Conservation (phyloP, 768 basidiomycete species). For the Russula sp. region DNA sequence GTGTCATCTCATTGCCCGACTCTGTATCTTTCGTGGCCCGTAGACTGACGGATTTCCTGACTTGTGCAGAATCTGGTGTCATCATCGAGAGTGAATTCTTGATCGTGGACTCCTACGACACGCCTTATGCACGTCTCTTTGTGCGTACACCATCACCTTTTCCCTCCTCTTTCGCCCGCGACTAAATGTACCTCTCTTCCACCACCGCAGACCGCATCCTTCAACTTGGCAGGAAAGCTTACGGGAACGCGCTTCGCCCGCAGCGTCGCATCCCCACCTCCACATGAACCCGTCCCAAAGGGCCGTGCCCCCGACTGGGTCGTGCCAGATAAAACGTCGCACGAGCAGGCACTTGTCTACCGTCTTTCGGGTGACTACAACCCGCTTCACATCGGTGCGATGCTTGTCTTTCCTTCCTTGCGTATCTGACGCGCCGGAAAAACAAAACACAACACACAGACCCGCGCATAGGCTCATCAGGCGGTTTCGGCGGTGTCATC, state of each 20-base stretch:
- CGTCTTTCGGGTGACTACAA: conserved; percentile 49
- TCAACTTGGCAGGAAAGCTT: conserved; percentile 38
- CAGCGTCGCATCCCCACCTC: conserved; percentile 32
- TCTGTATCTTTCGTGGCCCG: not conserved
- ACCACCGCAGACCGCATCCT: conserved; percentile 31
- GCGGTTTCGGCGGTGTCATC: conserved; percentile 80
- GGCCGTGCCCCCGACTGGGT: conserved; percentile 36
- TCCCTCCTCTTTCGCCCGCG: not conserved
- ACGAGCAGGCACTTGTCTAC: conserved; percentile 40
- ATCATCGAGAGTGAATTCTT: conserved; percentile 56
- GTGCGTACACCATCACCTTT: conserved; percentile 24
- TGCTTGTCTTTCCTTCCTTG: not conserved
- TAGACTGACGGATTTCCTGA: not conserved
- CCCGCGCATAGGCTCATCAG: conserved; percentile 59
- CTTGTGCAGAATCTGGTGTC: conserved; percentile 58
- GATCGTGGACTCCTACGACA: conserved; percentile 56
- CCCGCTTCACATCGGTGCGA: conserved; percentile 41
- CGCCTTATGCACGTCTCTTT: conserved; percentile 36
- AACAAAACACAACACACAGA: conserved; percentile 35
- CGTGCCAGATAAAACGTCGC: conserved; percentile 33
- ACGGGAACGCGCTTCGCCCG: conserved; percentile 35
- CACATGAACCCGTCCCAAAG: conserved; percentile 32
- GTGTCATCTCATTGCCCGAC: conserved; percentile 23
- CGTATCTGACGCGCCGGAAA: not conserved
- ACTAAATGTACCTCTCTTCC: not conserved